Evolutionary conservation across 2,329 filamentous ascomycete genomes (phyloP).

Genomic region (Coniochaeta hoffmannii): DNA sequence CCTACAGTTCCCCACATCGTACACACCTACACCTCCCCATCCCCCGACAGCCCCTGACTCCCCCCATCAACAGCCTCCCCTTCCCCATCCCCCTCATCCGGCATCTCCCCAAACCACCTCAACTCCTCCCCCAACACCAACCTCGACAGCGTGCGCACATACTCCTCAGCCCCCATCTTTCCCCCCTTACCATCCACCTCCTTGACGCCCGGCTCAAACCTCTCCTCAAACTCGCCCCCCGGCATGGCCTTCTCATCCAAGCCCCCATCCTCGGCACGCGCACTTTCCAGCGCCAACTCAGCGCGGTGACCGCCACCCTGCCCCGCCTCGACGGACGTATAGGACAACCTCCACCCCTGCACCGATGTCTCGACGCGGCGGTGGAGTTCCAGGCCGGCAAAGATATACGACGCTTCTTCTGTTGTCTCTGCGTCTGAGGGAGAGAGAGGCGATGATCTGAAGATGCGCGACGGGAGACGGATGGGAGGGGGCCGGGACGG

Average conservation of each 20-base stretch:
- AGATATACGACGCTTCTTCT: constrained; percentile 26
- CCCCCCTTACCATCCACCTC: neutral
- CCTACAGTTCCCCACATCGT: too few species aligned
- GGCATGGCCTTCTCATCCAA: neutral
- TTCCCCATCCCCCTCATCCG: neutral
- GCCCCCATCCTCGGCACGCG: constrained; percentile 1
- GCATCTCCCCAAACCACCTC: neutral
- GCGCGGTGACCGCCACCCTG: constrained; percentile 42
- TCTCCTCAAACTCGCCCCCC: neutral
- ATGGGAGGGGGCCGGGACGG: constrained; percentile 12
- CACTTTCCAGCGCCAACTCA: constrained; percentile 38
- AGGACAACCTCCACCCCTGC: constrained; percentile 36
- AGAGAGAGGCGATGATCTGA: neutral
- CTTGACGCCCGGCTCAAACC: neutral
- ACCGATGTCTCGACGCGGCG: constrained; percentile 35
- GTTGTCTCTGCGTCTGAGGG: constrained; percentile 2
- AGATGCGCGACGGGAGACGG: neutral
- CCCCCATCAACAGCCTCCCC: neutral
- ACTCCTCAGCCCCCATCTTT: neutral
- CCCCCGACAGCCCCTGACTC: too few species aligned
- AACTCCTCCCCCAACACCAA: neutral
- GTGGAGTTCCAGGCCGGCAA: constrained; percentile 46
- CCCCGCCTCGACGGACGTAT: constrained; percentile 45
- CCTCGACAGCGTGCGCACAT: neutral
- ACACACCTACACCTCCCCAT: too few species aligned